These are phyloP conservation scores for Leucocoprinus leucothites DNA, from an alignment of 768 basidiomycete species.

Conservation along the genomic window DNA sequence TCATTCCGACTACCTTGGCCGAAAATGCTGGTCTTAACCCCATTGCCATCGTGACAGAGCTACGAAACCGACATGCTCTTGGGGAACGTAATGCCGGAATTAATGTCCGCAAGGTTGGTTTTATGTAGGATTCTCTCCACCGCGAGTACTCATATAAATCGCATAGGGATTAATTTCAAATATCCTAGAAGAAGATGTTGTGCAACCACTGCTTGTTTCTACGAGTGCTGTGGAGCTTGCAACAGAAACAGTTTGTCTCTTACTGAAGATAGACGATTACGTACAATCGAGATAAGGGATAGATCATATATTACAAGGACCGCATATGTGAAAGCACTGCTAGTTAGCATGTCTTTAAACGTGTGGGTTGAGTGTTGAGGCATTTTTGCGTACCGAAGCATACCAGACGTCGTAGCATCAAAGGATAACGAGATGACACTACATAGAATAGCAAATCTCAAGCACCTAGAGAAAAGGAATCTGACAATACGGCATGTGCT, in stretches of 20 bases:
- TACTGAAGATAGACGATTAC: slow-evolving; percentile 95
- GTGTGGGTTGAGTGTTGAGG: too few species aligned
- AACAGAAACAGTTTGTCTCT: slow-evolving; percentile 95
- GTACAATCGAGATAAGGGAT: slow-evolving; percentile 64
- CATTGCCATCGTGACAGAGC: slow-evolving; percentile 96
- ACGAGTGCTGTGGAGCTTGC: slow-evolving; percentile 94
- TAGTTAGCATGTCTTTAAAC: too few species aligned
- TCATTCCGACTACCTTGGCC: slow-evolving; percentile 95
- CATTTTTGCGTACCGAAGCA: too few species aligned
- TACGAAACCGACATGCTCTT: slow-evolving; percentile 93
- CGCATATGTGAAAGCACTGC: too few species aligned
- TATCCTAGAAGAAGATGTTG: slow-evolving; percentile 95
- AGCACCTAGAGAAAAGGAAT: too few species aligned
- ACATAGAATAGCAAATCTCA: too few species aligned
- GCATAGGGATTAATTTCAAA: slow-evolving; percentile 91
- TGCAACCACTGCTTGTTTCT: slow-evolving; percentile 92
- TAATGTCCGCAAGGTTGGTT: slow-evolving; percentile 89
- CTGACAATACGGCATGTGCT: too few species aligned
- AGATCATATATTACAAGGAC: neutral
- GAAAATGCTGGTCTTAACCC: slow-evolving; percentile 99
- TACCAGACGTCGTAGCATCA: too few species aligned
- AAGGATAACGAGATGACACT: too few species aligned
- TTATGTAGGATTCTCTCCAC: neutral
- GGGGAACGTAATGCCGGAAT: slow-evolving; percentile 96
- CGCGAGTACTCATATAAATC: neutral